Base-by-base conservation (phyloP, 2,329 filamentous ascomycete genomes). In the Trichoderma sp. region DNA sequence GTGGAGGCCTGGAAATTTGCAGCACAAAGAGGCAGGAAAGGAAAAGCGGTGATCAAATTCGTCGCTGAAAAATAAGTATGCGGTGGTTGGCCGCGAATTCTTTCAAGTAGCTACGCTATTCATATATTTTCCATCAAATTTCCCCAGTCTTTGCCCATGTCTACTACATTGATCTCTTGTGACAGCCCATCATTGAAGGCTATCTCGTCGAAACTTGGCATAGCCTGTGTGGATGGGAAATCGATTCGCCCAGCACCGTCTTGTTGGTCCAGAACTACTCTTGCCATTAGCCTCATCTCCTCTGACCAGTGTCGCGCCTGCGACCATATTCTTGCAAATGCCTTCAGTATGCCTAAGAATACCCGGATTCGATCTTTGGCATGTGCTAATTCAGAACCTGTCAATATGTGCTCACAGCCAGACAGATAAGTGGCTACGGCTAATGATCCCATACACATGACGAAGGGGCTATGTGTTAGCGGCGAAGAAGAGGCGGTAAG, bases 31-130 rank as follows among this genome's bases (percentile, higher is more conserved):
- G 71, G 74, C 7, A 74, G 76, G 9, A 60, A 64, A 4, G 75
- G 75, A 8, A 80, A 80, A 67, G 76, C 71, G 0, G 76, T 80
- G 1, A 76, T 80, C 21, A 68, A 74, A 4, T 79, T 80, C 6
- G 8, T n/a, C 21, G 21, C 36, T n/a, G 15, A 47, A 21, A 2
- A 47, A 2, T 7, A 47, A 7, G 1, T 15, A n/a, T 4, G 32
- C 9, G 7, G 34, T 6, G 32, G n/a, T 39, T 26, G 1, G 1
- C 4, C 2, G 60, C 32, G 12, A 39, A 21, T n/a, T 39, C 53
- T 18, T 57, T 57, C 53, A 11, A 24, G n/a, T 24, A 53, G 21
- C 5, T 51, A 2, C 4, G 56, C 28, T 18, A 34, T 32, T 60
- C 6, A 58, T 30, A 43, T 4, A 21, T 30, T 24, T 51, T 26